These are phyloP conservation scores for Kuraishia molischiana DNA, from an alignment of 805 yeast species.

Conservation along the genomic window DNA sequence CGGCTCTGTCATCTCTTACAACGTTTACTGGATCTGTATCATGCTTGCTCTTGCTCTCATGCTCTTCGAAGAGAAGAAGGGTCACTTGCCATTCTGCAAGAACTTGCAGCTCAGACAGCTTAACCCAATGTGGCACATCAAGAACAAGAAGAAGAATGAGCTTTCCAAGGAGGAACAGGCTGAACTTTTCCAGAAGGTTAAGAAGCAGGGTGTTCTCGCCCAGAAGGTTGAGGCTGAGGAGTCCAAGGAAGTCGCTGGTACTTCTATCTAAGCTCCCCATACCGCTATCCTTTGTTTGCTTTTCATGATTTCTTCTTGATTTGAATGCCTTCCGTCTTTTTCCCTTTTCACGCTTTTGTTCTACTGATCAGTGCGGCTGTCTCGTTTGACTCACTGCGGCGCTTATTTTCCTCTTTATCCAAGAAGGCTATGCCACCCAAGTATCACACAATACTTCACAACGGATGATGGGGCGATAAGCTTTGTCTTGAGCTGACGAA, in stretches of 20 bases:
- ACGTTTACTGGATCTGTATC: conserved; percentile 74
- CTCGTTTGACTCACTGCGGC: no score
- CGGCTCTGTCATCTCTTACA: conserved; percentile 85
- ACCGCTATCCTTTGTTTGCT: no score
- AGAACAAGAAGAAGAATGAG: conserved; percentile 55
- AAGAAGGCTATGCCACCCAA: no score
- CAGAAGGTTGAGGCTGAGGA: conserved; percentile 2
- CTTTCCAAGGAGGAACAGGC: conserved; percentile 42
- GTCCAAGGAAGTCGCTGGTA: not conserved
- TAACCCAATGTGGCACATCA: conserved; percentile 68
- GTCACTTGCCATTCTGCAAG: conserved; percentile 68
- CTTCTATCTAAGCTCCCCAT: no score
- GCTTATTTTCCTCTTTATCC: no score
- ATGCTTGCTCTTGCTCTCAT: conserved; percentile 46
- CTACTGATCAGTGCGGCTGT: no score
- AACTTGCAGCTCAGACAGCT: conserved; percentile 35
- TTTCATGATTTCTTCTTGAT: no score
- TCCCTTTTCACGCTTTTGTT: no score
- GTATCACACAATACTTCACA: no score
- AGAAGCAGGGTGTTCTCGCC: conserved; percentile 20
- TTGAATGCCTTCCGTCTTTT: no score
- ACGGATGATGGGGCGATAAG: no score
- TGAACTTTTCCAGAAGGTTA: conserved; percentile 35
- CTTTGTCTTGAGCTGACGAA: no score
- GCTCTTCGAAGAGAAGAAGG: conserved; percentile 76